A percentile compares a stretch with the other conserved stretches of the same genome.
These are phyloP conservation scores for Phytophthora brassicae DNA, from an alignment of 352 stramenopile genomes.

Conservation along the genomic window DNA sequence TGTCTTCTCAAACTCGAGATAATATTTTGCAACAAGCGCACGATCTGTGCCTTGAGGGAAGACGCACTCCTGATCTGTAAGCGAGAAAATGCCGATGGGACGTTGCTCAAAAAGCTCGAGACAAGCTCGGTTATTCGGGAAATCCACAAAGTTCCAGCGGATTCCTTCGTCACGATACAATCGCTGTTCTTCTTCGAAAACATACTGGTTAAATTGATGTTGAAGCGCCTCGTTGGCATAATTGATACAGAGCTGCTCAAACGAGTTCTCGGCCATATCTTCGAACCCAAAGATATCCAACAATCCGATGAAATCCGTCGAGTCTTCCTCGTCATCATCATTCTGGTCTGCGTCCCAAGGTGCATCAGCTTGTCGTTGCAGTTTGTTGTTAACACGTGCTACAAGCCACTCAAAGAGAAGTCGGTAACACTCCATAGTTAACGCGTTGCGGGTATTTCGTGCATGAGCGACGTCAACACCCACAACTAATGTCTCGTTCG, in stretches of 20 bases:
- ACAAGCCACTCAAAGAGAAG: conserved; percentile 96
- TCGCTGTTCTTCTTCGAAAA: conserved; percentile 91
- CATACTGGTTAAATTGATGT: conserved; percentile 89
- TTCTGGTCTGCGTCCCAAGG: conserved; percentile 18
- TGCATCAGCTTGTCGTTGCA: conserved; percentile 34
- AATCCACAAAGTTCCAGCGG: conserved; percentile 71
- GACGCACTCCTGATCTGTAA: conserved; percentile 82
- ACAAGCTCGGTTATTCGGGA: conserved; percentile 77
- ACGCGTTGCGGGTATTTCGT: conserved; percentile 81
- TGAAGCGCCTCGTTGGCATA: conserved; percentile 89
- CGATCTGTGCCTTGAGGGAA: conserved; percentile 76
- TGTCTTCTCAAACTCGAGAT: conserved; percentile 68
- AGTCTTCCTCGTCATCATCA: conserved; percentile 15
- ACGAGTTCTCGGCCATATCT: conserved; percentile 84
- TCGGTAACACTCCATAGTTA: conserved; percentile 93
- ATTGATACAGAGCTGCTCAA: conserved; percentile 92
- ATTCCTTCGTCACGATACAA: conserved; percentile 82
- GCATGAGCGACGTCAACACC: conserved; percentile 65
- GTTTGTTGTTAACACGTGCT: conserved; percentile 86
- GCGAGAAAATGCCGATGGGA: conserved; percentile 79
- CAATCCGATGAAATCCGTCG: conserved; percentile 69
- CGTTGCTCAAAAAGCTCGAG: conserved; percentile 81
- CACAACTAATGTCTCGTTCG: conserved; percentile 77
- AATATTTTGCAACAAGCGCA: conserved; percentile 76
- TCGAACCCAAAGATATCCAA: conserved; percentile 91